These are phyloP conservation scores for Testicularia cyperi DNA, from an alignment of 1,284 basidiomycete species.

Conservation along the genomic window DNA sequence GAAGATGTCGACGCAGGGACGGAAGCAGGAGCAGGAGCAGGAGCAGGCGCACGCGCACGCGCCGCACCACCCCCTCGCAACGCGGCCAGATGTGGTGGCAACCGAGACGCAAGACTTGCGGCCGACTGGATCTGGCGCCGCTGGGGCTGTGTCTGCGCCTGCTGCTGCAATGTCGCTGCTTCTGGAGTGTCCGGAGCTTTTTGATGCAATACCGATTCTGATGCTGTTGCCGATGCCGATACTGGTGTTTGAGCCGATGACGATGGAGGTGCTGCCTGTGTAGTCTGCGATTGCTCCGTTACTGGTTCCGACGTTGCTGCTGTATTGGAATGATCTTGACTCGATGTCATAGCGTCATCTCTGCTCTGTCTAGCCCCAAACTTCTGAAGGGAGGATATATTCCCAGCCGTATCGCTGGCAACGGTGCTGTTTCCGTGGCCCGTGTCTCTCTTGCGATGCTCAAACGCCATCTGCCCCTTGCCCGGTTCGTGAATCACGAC, in stretches of 20 bases:
- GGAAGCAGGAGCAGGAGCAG: background rate
- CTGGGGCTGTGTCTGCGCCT: no score
- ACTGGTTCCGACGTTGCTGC: no score
- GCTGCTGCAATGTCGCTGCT: background rate
- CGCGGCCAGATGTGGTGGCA: slow-evolving; percentile 51
- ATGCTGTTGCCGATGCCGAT: background rate
- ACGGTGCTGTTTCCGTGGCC: slow-evolving; percentile 3
- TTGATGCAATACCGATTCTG: no score
- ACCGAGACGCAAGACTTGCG: slow-evolving; percentile 33
- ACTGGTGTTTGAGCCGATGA: no score
- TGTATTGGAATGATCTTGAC: no score
- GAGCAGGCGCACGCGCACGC: background rate
- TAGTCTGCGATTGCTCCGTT: no score
- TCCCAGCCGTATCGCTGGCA: background rate
- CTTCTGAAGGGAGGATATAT: no score
- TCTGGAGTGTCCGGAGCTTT: background rate
- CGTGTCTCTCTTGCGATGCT: slow-evolving; percentile 39
- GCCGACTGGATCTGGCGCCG: slow-evolving; percentile 34
- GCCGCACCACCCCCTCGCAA: slow-evolving; percentile 22
- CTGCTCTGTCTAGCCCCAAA: background rate
- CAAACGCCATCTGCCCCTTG: slow-evolving; percentile 53
- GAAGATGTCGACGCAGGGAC: no score
- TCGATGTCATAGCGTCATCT: no score
- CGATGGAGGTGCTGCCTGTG: no score
- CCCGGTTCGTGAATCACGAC: slow-evolving; percentile 55